These are phyloP conservation scores for Acacia pycnantha DNA, from an alignment of 331 rosid species.

Conservation along the genomic window DNA sequence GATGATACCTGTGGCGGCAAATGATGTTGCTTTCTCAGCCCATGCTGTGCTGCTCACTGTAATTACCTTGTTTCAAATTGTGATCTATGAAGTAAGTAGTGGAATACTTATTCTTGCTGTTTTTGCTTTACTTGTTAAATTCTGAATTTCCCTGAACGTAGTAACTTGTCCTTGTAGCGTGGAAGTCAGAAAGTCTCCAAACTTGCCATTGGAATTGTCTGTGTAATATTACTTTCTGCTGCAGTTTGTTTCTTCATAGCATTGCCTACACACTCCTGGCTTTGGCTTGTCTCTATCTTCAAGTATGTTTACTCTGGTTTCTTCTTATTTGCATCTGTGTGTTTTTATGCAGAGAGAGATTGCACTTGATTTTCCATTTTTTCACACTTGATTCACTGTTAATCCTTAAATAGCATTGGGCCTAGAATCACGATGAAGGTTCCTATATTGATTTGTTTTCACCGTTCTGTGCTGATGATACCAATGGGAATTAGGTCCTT, in stretches of 20 bases:
- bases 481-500: slow-evolving; percentile 16
- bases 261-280: slow-evolving; percentile 79
- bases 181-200: slow-evolving; percentile 77
- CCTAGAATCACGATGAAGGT: not conserved
- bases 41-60: slow-evolving; percentile 85
- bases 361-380: not conserved
- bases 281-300: slow-evolving; percentile 76
- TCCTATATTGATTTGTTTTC: not conserved
- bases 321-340: not conserved
- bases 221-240: slow-evolving; percentile 59
- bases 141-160: slow-evolving; percentile 6
- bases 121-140: not conserved
- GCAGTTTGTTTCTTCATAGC: slow-evolving; percentile 82
- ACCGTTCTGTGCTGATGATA: not conserved
- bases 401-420: slow-evolving; percentile 11
- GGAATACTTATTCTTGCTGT: slow-evolving; percentile 2
- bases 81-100: slow-evolving; percentile 66
- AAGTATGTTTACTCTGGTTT: slow-evolving; percentile 50
- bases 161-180: slow-evolving; percentile 46
- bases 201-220: slow-evolving; percentile 52
- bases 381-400: not conserved
- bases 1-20: slow-evolving; percentile 97
- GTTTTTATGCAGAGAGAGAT: not conserved
- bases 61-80: slow-evolving; percentile 67
- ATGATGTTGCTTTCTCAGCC: slow-evolving; percentile 88